Conservation (phyloP, 495 filamentous ascomycete genomes). For the Hypoxylon lienhwacheense region DNA sequence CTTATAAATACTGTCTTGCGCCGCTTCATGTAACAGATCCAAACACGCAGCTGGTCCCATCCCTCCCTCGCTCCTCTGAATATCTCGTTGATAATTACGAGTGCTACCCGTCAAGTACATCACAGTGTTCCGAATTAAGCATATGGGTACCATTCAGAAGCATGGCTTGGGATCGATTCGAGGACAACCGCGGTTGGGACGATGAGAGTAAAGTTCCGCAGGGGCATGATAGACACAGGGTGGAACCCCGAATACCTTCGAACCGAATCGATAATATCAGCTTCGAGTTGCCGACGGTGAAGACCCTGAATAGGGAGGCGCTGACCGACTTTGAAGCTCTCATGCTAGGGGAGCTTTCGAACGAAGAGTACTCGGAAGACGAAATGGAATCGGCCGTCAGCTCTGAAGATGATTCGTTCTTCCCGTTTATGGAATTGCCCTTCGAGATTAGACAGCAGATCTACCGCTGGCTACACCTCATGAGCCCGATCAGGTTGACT, state of each 20-base stretch:
- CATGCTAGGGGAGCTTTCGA: slow-evolving; percentile 32
- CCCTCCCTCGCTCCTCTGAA: background rate
- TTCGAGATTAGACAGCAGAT: slow-evolving; percentile 42
- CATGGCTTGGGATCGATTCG: slow-evolving; percentile 37
- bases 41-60: slow-evolving; percentile 1
- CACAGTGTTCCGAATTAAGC: background rate
- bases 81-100: slow-evolving; percentile 3
- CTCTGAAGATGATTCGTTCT: slow-evolving; percentile 5
- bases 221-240: background rate
- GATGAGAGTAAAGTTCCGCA: slow-evolving; percentile 30
- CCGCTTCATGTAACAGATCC: background rate
- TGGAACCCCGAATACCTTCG: background rate
- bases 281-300: background rate
- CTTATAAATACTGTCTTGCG: background rate
- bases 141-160: background rate
- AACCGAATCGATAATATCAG: background rate
- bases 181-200: slow-evolving; percentile 45
- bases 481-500: slow-evolving; percentile 25
- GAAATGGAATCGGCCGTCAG: slow-evolving; percentile 38
- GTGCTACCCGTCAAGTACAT: background rate
- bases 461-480: slow-evolving; percentile 39
- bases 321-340: slow-evolving; percentile 37
- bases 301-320: slow-evolving; percentile 14
- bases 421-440: slow-evolving; percentile 39
- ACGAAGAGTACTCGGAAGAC: slow-evolving; percentile 28